Evolutionary conservation across 2,329 filamentous ascomycete species (phyloP).

Genomic region (Trichoderma breve): DNA sequence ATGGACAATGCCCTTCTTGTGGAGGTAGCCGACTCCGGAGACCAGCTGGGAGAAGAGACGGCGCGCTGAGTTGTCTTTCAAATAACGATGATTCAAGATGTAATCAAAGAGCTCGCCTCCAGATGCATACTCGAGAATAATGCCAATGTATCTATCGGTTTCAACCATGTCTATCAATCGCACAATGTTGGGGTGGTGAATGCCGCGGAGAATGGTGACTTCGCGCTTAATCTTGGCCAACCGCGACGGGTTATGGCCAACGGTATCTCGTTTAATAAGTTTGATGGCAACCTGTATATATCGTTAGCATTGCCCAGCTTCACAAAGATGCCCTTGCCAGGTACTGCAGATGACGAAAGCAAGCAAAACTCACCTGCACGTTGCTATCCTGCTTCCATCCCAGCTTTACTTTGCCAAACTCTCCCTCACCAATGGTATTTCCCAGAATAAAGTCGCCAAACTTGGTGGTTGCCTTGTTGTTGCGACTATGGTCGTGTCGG

Average conservation of each 20-base stretch:
- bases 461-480: conserved; percentile 67
- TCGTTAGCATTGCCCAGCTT: background rate
- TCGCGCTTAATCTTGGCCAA: conserved; percentile 97
- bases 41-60: conserved; percentile 92
- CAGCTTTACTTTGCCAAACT: conserved; percentile 98
- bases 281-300: conserved; percentile 82
- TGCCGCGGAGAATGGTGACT: conserved; percentile 82
- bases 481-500: conserved; percentile 55
- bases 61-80: conserved; percentile 89
- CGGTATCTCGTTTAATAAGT: conserved; percentile 86
- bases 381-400: conserved; percentile 96
- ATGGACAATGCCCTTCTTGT: conserved; percentile 98
- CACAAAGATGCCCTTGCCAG: background rate
- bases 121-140: conserved; percentile 96
- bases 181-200: conserved; percentile 96
- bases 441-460: conserved; percentile 96
- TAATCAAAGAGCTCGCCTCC: conserved; percentile 98
- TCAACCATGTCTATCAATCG: conserved; percentile 97
- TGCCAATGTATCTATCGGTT: conserved; percentile 94
- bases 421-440: conserved; percentile 93
- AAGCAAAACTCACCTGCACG: conserved; percentile 59
- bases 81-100: conserved; percentile 92
- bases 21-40: conserved; percentile 93
- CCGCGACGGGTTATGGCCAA: conserved; percentile 83
- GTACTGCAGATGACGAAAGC: background rate